These are phyloP conservation scores for Syncephalis plumigaleata DNA, from an alignment of 371 early-diverging fungal genomes.

Conservation along the genomic window DNA sequence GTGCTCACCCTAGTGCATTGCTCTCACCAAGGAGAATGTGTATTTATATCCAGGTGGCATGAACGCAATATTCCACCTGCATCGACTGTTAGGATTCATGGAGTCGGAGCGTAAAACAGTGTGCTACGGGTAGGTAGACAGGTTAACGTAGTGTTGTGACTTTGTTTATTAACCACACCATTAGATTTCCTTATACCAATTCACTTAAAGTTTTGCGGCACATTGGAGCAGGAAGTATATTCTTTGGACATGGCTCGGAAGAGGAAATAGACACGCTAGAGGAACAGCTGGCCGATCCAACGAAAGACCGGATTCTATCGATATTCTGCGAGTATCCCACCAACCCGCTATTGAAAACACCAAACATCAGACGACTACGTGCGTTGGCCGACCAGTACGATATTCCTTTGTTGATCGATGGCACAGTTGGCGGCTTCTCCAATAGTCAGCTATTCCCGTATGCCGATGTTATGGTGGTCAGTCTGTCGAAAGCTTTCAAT, in stretches of 20 bases:
- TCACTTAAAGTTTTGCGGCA: conserved; percentile 87
- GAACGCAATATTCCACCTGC: conserved; percentile 81
- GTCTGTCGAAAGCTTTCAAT: conserved; percentile 84
- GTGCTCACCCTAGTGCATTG: not conserved
- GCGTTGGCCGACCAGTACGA: conserved; percentile 53
- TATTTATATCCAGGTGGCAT: conserved; percentile 83
- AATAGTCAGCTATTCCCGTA: conserved; percentile 57
- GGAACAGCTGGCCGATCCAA: conserved; percentile 14
- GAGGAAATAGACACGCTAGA: conserved; percentile 53
- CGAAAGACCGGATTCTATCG: conserved; percentile 44
- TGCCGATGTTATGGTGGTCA: conserved; percentile 82
- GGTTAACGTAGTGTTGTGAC: too few relatives aligned
- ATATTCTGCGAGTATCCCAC: conserved; percentile 87
- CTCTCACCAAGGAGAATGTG: conserved; percentile 56
- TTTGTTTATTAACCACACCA: not conserved
- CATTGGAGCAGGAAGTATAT: conserved; percentile 75
- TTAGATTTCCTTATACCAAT: conserved; percentile 83
- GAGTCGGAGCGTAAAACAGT: conserved; percentile 43
- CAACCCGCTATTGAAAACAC: conserved; percentile 77
- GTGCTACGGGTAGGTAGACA: conserved; percentile 62
- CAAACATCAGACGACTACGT: conserved; percentile 59
- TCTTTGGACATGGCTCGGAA: conserved; percentile 70
- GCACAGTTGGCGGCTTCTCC: conserved; percentile 84
- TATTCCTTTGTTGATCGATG: conserved; percentile 77
- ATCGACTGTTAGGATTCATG: conserved; percentile 31